These are phyloP conservation scores for Protomyces inouyei DNA, from an alignment of 1,139 yeast species.

Conservation along the genomic window DNA sequence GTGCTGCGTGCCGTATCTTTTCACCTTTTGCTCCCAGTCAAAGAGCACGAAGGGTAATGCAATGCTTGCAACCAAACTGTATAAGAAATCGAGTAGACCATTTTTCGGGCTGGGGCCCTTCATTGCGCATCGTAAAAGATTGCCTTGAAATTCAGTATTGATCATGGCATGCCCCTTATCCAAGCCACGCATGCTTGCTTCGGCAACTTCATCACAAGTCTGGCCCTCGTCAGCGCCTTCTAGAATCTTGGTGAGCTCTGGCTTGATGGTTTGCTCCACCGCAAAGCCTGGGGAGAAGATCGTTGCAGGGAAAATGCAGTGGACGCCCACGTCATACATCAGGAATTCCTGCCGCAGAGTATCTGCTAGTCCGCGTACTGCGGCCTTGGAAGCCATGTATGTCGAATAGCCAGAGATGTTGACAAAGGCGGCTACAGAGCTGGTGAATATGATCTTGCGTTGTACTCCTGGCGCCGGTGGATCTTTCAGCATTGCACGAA, in stretches of 20 bases:
- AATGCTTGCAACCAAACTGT: conserved; percentile 20
- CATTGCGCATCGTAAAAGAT: conserved; percentile 26
- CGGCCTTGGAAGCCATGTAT: conserved; percentile 86
- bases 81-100: conserved; percentile 18
- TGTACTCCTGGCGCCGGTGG: conserved; percentile 45
- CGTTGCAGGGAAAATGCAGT: conserved; percentile 77
- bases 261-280: conserved; percentile 79
- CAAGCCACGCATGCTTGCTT: conserved; percentile 53
- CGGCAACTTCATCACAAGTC: conserved; percentile 62
- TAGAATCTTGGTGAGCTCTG: conserved; percentile 69
- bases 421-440: conserved; percentile 76
- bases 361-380: conserved; percentile 68
- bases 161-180: conserved; percentile 66
- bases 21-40: conserved; percentile 27
- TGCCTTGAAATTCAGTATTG: conserved; percentile 75
- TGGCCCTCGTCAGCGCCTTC: conserved; percentile 83
- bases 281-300: conserved; percentile 82
- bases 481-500: conserved; percentile 44
- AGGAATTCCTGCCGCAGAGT: conserved; percentile 75
- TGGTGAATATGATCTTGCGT: conserved; percentile 55
- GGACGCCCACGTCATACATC: conserved; percentile 54
- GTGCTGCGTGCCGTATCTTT: conserved; percentile 12
- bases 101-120: conserved; percentile 28
- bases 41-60: conserved; percentile 26
- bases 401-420: conserved; percentile 88